Conservation (phyloP, 2,329 filamentous ascomycete genomes). For the Stagonosporopsis vannaccii region DNA sequence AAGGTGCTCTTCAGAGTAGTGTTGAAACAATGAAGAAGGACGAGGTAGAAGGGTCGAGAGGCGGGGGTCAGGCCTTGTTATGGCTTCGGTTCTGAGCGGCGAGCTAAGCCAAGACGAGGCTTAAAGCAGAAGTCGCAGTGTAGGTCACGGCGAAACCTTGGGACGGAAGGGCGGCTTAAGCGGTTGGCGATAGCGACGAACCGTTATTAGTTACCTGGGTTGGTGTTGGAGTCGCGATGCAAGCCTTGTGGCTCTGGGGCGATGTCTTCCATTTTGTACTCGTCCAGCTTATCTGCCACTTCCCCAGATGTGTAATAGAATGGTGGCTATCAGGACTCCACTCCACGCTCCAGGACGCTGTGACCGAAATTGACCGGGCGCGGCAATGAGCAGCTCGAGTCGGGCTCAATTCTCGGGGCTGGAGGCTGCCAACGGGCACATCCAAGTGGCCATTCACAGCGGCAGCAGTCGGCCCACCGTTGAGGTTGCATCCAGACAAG, state of each 20-base stretch:
- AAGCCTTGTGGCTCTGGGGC: background rate
- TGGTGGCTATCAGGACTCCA: slow-evolving; percentile 20
- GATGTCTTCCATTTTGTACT: slow-evolving; percentile 11
- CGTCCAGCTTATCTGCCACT: slow-evolving; percentile 16
- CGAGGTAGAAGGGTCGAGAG: background rate
- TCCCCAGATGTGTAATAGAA: slow-evolving; percentile 26
- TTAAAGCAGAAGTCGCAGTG: slow-evolving; percentile 30
- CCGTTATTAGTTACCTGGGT: background rate
- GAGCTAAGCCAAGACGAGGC: slow-evolving; percentile 20
- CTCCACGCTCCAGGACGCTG: slow-evolving; percentile 13
- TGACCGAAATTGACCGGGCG: slow-evolving; percentile 20
- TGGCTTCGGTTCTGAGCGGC: slow-evolving; percentile 19
- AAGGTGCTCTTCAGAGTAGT: background rate
- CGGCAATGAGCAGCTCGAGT: slow-evolving; percentile 15
- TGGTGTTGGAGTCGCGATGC: slow-evolving; percentile 2
- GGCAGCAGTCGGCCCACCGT: slow-evolving; percentile 9
- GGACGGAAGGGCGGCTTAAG: slow-evolving; percentile 14
- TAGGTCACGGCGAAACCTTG: slow-evolving; percentile 28
- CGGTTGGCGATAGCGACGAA: slow-evolving; percentile 4
- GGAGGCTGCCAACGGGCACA: slow-evolving; percentile 11
- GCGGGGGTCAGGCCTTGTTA: slow-evolving; percentile 24
- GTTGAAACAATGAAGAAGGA: slow-evolving; percentile 4
- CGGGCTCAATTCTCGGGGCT: slow-evolving; percentile 14
- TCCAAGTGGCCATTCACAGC: slow-evolving; percentile 14
- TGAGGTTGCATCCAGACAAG: slow-evolving; percentile 12